These are phyloP conservation scores for Zygoascus bituminiphila DNA, from an alignment of 805 yeast species.

Conservation along the genomic window DNA sequence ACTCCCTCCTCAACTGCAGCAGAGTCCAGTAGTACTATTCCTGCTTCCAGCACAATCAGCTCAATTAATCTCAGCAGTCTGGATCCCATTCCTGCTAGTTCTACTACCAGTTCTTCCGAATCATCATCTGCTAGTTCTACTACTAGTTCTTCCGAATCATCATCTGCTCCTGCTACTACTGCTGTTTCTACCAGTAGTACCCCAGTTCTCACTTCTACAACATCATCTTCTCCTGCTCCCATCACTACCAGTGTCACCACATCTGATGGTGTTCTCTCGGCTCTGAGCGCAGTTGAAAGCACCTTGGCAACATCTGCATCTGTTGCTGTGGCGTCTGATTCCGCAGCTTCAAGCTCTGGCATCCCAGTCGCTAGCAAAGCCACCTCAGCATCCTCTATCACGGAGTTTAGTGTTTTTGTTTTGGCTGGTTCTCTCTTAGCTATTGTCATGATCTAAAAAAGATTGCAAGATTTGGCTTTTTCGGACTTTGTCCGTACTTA, in stretches of 20 bases:
- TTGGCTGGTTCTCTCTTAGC: not conserved
- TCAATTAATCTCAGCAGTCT: too few relatives aligned
- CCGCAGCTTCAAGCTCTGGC: constrained; percentile 2
- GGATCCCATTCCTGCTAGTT: not conserved
- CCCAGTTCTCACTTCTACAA: not conserved
- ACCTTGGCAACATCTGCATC: constrained; percentile 14
- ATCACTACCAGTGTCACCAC: not conserved
- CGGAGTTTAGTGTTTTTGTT: not conserved
- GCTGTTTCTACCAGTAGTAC: not conserved
- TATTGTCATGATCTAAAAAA: not conserved
- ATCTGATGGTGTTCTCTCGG: not conserved
- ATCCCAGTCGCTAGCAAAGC: constrained; percentile 7
- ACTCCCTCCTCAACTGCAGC: not conserved
- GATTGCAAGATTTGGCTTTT: too few relatives aligned
- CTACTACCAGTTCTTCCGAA: not conserved
- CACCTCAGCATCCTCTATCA: not conserved
- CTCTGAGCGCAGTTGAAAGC: constrained; percentile 12
- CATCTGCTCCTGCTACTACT: constrained; percentile 2
- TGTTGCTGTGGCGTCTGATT: constrained; percentile 9
- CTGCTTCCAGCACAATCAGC: not conserved
- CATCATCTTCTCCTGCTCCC: not conserved
- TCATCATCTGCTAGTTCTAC: not conserved
- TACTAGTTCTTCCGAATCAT: not conserved
- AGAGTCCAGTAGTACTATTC: not conserved
- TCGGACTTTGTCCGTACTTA: too few relatives aligned